Evolutionary conservation across 2,329 filamentous ascomycete genomes (phyloP).

Genomic region (Camillea tinctor): DNA sequence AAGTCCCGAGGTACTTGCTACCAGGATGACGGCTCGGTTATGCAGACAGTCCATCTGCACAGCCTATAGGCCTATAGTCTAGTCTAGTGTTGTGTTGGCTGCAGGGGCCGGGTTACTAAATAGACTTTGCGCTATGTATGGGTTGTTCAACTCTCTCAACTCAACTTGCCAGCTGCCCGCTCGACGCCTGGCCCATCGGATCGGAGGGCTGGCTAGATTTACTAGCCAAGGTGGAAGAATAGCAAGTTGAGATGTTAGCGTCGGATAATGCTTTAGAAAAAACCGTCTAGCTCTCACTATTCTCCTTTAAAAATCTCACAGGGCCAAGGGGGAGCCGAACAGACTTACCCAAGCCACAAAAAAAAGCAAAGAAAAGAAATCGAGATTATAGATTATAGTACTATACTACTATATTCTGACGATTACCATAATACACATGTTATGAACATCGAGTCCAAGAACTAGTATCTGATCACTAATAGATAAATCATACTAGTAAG

Average conservation of each 20-base stretch:
- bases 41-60: not conserved
- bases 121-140: constrained; percentile 26
- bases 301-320: not conserved
- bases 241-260: not conserved
- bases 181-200: not conserved
- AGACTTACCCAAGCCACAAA: no score
- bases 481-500: no score
- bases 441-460: not conserved
- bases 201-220: not conserved
- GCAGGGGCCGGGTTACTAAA: constrained; percentile 20
- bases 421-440: no score
- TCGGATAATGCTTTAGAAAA: not conserved
- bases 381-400: no score
- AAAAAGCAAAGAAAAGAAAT: no score
- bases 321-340: not conserved
- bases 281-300: not conserved
- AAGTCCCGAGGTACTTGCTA: not conserved
- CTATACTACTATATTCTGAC: not conserved
- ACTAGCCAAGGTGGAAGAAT: not conserved
- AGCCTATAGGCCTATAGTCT: not conserved
- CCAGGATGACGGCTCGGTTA: not conserved
- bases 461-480: not conserved
- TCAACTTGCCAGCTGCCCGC: no score
- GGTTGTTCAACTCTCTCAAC: no score
- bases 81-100: not conserved